Base-by-base conservation (phyloP, 1,284 basidiomycete genomes). In the Trichosporon asahii region DNA sequence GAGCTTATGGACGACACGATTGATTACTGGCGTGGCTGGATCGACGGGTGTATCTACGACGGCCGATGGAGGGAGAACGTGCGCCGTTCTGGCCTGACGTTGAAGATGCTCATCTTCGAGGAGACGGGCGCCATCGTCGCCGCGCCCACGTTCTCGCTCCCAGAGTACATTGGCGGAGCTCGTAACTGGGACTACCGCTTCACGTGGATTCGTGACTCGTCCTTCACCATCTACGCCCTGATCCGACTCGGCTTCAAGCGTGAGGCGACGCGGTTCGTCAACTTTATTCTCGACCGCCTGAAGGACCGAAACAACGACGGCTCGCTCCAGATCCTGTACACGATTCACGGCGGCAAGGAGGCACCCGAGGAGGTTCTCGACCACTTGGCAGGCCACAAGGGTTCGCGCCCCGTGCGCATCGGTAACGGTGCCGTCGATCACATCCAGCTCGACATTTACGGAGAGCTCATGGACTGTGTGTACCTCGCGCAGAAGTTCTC, bases 31-130 rank as follows among this genome's bases (percentile, higher is more conserved):
- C 88, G 89, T 72, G 83, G 87, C 29, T 97, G 94, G 94, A 90
- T 95, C 75, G 85, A 87, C 18, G 87, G 88, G 75, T 80, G 78
- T 74, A 79, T 75, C 65, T 97, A 97, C 82, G 87, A 87, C 23
- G 95, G 94, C 0, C 88, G 92, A n/a, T 98, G 94, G 95, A 90
- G 95, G 74, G 94, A 98, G 82, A 89, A 90, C 1, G 93, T 96
- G 2, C 88, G 93, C 78, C 88, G 94, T 31, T 93, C 91, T 68
- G 94, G 93, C 0, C 86, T 96, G n/a, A 91, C 92, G 0, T 72
- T 84, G n/a, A 84, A 84, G 73, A 84, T 83, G 82, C 76, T 83
- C 21, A 76, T 78, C n/a, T 82, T 75, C 66, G 85, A 85, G 64
- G 85, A 85, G 68, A 79, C 79, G 0, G 81, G 93, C 29, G 94